phyloP scores from a whole-genome alignment of 2,329 filamentous ascomycete species.

The Neobulgaria alba region DNA sequence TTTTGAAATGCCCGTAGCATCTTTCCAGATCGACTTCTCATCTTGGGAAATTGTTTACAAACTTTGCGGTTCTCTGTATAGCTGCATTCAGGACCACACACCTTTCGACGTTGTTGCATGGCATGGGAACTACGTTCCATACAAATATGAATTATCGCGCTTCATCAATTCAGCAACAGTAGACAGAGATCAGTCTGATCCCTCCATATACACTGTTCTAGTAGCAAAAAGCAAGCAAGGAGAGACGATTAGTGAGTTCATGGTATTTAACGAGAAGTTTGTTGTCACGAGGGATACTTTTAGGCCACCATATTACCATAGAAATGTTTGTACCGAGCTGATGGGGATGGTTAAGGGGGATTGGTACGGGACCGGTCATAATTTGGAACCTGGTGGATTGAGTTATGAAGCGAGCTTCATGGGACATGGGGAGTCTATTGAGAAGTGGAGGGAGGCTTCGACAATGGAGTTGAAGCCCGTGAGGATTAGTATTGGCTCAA shows the following conservation, averaged over 20 bases:
- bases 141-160: constrained; percentile 43
- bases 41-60: constrained; percentile 55
- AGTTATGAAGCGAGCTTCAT: constrained; percentile 33
- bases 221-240: too few relatives aligned
- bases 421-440: constrained; percentile 40
- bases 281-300: too few relatives aligned
- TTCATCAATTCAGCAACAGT: constrained; percentile 51
- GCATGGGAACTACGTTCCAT: constrained; percentile 65
- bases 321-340: constrained; percentile 42
- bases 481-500: too few relatives aligned
- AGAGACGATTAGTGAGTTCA: too few relatives aligned
- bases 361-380: constrained; percentile 53
- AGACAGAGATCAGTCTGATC: constrained; percentile 57
- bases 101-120: constrained; percentile 72
- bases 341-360: constrained; percentile 37
- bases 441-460: constrained; percentile 37
- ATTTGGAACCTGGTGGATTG: constrained; percentile 44
- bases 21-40: too few relatives aligned
- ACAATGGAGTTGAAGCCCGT: constrained; percentile 32
- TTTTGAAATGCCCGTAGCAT: constrained; percentile 53
- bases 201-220: constrained; percentile 56
- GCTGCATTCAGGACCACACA: constrained; percentile 56
- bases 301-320: constrained; percentile 50
- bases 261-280: too few relatives aligned
- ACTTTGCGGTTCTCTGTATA: constrained; percentile 56